Percentiles rank a stretch among this genome's conserved stretches.
Conservation (phyloP, 2,329 filamentous ascomycete species). For the Diaporthe australafricana region DNA sequence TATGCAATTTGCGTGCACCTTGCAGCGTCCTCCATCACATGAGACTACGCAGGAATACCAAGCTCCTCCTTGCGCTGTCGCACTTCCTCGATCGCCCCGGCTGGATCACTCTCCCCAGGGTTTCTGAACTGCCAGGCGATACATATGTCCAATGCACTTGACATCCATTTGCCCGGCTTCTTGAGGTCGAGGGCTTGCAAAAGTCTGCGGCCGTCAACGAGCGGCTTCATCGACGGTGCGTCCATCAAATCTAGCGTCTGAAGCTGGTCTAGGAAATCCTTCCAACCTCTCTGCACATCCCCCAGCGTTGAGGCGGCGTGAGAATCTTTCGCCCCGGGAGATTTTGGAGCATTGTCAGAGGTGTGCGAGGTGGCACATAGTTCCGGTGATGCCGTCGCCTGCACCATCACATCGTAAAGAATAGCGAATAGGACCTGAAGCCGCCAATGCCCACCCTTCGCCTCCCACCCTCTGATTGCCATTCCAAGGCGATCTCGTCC, state of each 20-base stretch:
- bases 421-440: conserved; percentile 77
- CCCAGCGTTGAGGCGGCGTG: conserved; percentile 52
- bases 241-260: conserved; percentile 66
- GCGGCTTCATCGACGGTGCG: conserved; percentile 67
- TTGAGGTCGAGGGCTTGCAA: conserved; percentile 75
- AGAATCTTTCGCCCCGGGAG: background rate
- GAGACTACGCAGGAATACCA: conserved; percentile 48
- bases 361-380: conserved; percentile 49
- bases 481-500: conserved; percentile 77
- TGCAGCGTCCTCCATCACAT: background rate
- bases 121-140: conserved; percentile 91
- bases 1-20: background rate
- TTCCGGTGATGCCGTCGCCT: conserved; percentile 40
- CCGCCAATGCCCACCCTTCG: conserved; percentile 72
- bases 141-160: conserved; percentile 80
- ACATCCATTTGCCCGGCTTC: conserved; percentile 87
- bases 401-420: conserved; percentile 68
- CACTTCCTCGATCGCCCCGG: conserved; percentile 71
- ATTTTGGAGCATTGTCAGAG: conserved; percentile 39
- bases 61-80: conserved; percentile 63
- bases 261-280: conserved; percentile 66
- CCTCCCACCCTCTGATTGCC: conserved; percentile 79
- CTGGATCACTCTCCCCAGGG: conserved; percentile 71
- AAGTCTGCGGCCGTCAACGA: conserved; percentile 82
- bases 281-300: conserved; percentile 62